Conservation (phyloP, 306 rosid genomes). For the Inga laurina region DNA sequence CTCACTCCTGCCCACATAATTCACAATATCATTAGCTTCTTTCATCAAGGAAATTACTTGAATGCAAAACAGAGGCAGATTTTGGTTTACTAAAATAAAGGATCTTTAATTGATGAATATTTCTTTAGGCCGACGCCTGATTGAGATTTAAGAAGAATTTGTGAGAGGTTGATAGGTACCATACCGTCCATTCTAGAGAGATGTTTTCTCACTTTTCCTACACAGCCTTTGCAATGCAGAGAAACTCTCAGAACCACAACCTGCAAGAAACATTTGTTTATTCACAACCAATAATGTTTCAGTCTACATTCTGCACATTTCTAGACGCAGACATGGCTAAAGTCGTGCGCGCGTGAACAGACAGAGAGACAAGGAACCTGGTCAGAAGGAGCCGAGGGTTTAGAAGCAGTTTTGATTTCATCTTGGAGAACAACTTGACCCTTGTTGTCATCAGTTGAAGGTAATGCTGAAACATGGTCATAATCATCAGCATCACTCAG, state of each 20-base stretch:
- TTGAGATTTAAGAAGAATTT: not conserved
- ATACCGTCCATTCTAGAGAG: constrained; percentile 95
- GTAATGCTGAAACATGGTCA: constrained; percentile 41
- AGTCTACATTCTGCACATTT: not conserved
- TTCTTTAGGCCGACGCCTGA: not conserved
- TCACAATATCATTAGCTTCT: not conserved
- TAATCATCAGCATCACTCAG: constrained; percentile 49
- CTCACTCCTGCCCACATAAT: constrained; percentile 64
- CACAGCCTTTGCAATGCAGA: constrained; percentile 95
- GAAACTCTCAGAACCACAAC: constrained; percentile 89
- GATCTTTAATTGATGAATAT: not conserved
- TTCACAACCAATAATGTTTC: not conserved
- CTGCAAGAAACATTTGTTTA: constrained; percentile 43
- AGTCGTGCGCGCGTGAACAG: not conserved
- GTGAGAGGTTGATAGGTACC: constrained; percentile 40
- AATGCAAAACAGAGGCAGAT: not conserved
- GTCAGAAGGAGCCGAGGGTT: constrained; percentile 46
- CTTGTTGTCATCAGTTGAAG: constrained; percentile 34
- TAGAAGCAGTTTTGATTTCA: constrained; percentile 24
- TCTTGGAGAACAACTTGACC: constrained; percentile 27
- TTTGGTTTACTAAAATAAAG: not conserved
- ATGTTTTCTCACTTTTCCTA: constrained; percentile 90
- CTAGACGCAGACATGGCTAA: not conserved
- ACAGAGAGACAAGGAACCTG: constrained; percentile 51
- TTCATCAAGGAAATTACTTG: not conserved